Percentiles rank a stretch among this genome's conserved stretches.
phyloP scores from a whole-genome alignment of 768 basidiomycete species.

The Hydnum rufescens region DNA sequence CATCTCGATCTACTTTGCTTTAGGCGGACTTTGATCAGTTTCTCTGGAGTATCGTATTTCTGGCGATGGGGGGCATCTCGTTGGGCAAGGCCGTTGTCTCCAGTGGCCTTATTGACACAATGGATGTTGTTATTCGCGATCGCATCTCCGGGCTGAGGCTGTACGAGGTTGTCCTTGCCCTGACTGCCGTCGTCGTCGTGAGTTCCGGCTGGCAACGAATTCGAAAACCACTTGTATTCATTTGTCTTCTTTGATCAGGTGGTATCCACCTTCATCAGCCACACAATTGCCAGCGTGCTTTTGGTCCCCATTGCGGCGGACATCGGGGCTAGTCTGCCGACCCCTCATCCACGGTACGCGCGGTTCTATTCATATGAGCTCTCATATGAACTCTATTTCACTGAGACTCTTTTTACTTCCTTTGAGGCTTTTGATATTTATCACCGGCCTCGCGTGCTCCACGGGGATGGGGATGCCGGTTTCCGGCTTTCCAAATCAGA shows the following conservation, averaged over 20 bases:
- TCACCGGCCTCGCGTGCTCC: slow-evolving; percentile 82
- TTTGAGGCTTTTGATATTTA: slow-evolving; percentile 70
- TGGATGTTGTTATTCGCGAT: slow-evolving; percentile 41
- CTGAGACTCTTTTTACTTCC: not conserved
- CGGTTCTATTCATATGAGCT: too few relatives aligned
- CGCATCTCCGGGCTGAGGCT: slow-evolving; percentile 41
- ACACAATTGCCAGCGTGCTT: slow-evolving; percentile 89
- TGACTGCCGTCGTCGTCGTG: slow-evolving; percentile 52
- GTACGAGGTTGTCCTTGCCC: slow-evolving; percentile 50
- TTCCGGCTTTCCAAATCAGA: slow-evolving; percentile 97
- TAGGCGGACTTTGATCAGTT: slow-evolving; percentile 93
- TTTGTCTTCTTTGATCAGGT: slow-evolving; percentile 30
- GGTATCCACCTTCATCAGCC: slow-evolving; percentile 90
- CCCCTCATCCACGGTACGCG: slow-evolving; percentile 24
- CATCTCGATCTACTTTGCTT: not conserved
- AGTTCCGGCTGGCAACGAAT: slow-evolving; percentile 13
- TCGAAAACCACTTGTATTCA: not conserved
- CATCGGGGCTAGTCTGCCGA: slow-evolving; percentile 58
- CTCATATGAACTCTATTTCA: not conserved
- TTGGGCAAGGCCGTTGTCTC: slow-evolving; percentile 83
- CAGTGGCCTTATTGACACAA: slow-evolving; percentile 66
- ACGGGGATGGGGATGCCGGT: slow-evolving; percentile 98
- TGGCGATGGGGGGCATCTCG: slow-evolving; percentile 96
- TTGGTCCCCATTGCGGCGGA: slow-evolving; percentile 92
- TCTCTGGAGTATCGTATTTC: slow-evolving; percentile 84